A percentile compares a stretch with the other conserved stretches of the same genome.
These are phyloP conservation scores for Yamadazyma atlantica DNA, from an alignment of 1,139 yeast species.

Conservation along the genomic window DNA sequence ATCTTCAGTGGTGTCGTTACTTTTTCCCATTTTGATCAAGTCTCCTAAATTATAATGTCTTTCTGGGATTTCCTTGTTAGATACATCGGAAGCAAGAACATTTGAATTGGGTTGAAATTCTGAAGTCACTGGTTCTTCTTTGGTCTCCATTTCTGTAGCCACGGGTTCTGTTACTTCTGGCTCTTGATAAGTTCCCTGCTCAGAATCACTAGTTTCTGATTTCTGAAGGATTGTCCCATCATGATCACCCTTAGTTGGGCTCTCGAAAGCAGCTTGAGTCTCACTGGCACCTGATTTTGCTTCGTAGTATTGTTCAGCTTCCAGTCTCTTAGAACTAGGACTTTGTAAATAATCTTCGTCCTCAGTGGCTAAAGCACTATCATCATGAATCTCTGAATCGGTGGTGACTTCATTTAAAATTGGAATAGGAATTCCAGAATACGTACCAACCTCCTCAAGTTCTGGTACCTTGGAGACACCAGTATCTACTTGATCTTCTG, in stretches of 20 bases:
- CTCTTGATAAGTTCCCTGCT: background rate
- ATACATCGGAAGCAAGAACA: too few species aligned
- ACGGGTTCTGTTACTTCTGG: background rate
- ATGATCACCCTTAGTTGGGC: too few species aligned
- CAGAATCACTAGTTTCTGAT: background rate
- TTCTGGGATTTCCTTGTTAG: slow-evolving; percentile 4
- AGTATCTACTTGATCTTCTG: too few species aligned
- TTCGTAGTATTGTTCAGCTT: slow-evolving; percentile 9
- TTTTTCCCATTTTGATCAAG: slow-evolving; percentile 12
- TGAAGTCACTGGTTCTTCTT: too few species aligned
- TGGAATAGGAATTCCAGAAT: slow-evolving; percentile 13
- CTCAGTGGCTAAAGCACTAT: slow-evolving; percentile 9
- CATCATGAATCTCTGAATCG: slow-evolving; percentile 13
- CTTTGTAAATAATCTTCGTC: slow-evolving; percentile 10
- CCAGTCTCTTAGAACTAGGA: slow-evolving; percentile 11
- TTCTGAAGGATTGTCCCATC: too few species aligned
- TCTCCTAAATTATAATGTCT: slow-evolving; percentile 13
- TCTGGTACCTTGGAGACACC: background rate
- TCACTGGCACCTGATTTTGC: slow-evolving; percentile 4
- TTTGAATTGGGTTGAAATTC: too few species aligned
- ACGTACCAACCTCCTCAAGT: background rate
- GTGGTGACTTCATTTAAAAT: slow-evolving; percentile 14
- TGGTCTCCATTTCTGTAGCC: too few species aligned
- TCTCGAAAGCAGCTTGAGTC: too few species aligned
- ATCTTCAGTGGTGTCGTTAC: slow-evolving; percentile 11